Percentiles rank a stretch among this genome's conserved stretches.
These are phyloP conservation scores for Cephalotrichum gorgonifer DNA, from an alignment of 2,329 filamentous ascomycete genomes.

Conservation along the genomic window DNA sequence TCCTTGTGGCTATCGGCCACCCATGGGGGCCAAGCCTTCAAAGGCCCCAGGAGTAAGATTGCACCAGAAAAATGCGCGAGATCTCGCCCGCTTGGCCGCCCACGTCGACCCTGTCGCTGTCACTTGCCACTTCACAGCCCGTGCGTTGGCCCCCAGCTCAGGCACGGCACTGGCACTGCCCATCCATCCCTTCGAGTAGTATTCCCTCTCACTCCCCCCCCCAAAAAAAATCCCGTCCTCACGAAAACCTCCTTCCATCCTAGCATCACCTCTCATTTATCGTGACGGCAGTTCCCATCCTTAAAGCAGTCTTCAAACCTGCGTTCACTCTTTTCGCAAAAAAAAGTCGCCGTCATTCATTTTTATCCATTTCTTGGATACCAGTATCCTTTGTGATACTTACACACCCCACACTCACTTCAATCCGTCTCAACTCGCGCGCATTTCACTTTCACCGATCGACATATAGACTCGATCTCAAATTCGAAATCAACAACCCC, in stretches of 20 bases:
- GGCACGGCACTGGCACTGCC: no score
- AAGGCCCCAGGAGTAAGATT: no score
- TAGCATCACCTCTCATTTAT: neutral
- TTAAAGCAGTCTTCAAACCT: conserved; percentile 3
- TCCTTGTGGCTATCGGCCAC: no score
- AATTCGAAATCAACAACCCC: neutral
- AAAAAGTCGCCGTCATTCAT: neutral
- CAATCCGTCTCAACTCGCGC: neutral
- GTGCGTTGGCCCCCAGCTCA: no score
- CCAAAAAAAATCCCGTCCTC: neutral
- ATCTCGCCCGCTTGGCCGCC: no score
- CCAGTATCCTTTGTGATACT: neutral
- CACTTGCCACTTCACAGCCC: no score
- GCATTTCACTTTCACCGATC: neutral
- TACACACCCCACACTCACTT: neutral
- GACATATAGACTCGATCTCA: neutral
- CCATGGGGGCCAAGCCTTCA: no score
- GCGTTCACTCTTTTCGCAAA: conserved; percentile 5
- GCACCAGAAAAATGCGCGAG: no score
- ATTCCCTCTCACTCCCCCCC: neutral
- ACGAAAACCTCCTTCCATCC: neutral
- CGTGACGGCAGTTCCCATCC: neutral
- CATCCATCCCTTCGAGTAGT: neutral
- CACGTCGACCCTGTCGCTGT: no score
- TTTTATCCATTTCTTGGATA: neutral